phyloP scores from a whole-genome alignment of 2,329 filamentous ascomycete genomes.

The Penicillium sp. region DNA sequence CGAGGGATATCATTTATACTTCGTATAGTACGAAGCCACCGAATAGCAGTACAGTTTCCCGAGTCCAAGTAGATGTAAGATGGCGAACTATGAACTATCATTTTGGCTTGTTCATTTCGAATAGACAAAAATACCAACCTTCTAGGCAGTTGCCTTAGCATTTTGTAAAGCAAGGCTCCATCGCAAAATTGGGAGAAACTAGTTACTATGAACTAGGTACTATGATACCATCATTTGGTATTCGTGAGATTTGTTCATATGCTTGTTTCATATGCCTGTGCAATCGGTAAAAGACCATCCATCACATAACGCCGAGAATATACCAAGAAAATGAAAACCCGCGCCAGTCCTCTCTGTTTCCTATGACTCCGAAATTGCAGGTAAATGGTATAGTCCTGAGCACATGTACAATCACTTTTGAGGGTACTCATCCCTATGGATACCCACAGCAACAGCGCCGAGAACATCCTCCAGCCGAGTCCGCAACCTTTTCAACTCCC shows the following conservation, averaged over 20 bases:
- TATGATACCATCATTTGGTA: not conserved
- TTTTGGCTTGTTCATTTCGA: too few species aligned
- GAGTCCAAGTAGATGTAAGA: too few species aligned
- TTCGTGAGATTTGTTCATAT: not conserved
- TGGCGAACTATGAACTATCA: too few species aligned
- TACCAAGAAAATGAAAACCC: not conserved
- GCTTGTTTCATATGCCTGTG: not conserved
- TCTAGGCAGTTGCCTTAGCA: not conserved
- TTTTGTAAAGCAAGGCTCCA: not conserved
- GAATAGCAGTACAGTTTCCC: not conserved
- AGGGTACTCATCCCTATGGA: conserved; percentile 28
- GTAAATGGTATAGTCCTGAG: not conserved
- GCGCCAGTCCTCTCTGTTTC: not conserved
- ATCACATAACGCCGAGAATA: conserved; percentile 3
- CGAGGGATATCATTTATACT: too few species aligned
- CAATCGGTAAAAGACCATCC: conserved; percentile 1
- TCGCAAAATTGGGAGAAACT: not conserved
- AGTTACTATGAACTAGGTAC: not conserved
- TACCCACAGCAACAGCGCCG: conserved; percentile 38
- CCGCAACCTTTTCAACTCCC: conserved; percentile 42
- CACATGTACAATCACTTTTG: not conserved
- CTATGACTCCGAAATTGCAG: not conserved
- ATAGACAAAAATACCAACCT: not conserved
- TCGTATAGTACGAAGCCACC: not conserved
- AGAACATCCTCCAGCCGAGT: conserved; percentile 44